phyloP scores from a whole-genome alignment of 1,139 yeast genomes.

The Debaryomyces udenii region DNA sequence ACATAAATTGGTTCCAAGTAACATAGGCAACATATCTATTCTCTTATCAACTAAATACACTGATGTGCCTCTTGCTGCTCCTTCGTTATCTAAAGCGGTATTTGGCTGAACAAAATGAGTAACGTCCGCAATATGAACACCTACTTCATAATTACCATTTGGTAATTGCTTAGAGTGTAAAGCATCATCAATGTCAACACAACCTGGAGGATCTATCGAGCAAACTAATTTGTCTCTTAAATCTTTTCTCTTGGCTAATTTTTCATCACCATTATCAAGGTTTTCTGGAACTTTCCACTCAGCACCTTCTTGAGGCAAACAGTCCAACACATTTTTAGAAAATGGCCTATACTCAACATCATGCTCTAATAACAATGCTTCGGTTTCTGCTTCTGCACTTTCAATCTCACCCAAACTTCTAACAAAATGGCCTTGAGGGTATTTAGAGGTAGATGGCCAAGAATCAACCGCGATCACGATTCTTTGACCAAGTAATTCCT shows the following conservation, averaged over 20 bases:
- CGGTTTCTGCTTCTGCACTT: slow-evolving; percentile 94
- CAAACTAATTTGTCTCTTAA: slow-evolving; percentile 88
- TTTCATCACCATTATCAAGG: slow-evolving; percentile 59
- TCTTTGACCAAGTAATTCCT: slow-evolving; percentile 80
- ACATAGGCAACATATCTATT: slow-evolving; percentile 97
- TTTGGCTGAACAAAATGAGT: slow-evolving; percentile 95
- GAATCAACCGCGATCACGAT: slow-evolving; percentile 90
- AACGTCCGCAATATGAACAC: slow-evolving; percentile 99
- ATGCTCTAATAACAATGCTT: slow-evolving; percentile 89
- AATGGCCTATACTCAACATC: slow-evolving; percentile 97
- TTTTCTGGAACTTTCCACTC: slow-evolving; percentile 85
- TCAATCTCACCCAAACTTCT: slow-evolving; percentile 88
- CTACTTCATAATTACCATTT: slow-evolving; percentile 94
- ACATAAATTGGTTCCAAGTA: slow-evolving; percentile 94
- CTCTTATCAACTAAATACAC: slow-evolving; percentile 98
- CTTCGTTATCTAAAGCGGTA: slow-evolving; percentile 92
- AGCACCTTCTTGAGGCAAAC: slow-evolving; percentile 92
- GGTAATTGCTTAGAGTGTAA: slow-evolving; percentile 83
- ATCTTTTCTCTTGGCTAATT: slow-evolving; percentile 72
- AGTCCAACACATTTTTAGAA: slow-evolving; percentile 86
- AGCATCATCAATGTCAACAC: slow-evolving; percentile 99
- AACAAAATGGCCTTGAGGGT: slow-evolving; percentile 95
- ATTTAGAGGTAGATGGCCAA: slow-evolving; percentile 84
- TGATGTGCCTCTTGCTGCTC: slow-evolving; percentile 96
- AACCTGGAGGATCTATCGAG: slow-evolving; percentile 96